Evolutionary conservation across 2,329 filamentous ascomycete genomes (phyloP).

Genomic region (Thielaviopsis populi): DNA sequence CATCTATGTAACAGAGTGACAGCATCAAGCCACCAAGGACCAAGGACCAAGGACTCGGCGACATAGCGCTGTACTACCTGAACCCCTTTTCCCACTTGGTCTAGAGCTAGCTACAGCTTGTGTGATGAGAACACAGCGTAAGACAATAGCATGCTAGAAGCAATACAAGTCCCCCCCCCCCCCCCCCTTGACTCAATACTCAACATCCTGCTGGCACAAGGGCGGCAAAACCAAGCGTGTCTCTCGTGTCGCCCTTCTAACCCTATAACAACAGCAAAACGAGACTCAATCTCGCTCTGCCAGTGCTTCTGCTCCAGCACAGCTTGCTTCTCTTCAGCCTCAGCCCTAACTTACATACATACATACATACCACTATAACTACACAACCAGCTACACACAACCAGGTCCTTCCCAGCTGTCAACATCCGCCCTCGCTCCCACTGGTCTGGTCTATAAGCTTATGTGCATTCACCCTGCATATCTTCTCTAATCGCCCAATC

Average conservation of each 20-base stretch:
- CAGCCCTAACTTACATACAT: not conserved
- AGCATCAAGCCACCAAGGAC: not conserved
- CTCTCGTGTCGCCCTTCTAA: not conserved
- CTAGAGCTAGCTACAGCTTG: not conserved
- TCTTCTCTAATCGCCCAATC: not conserved
- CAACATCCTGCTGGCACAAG: too few species aligned
- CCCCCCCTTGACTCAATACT: not conserved
- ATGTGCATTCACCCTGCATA: not conserved
- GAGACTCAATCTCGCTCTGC: not conserved
- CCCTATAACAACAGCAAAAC: not conserved
- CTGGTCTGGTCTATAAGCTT: not conserved
- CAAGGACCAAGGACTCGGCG: not conserved
- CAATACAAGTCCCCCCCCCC: not conserved
- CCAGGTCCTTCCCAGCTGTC: not conserved
- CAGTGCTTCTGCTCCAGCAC: not conserved
- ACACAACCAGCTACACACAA: too few species aligned
- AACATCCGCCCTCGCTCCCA: not conserved
- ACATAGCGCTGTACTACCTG: not conserved
- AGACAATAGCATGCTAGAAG: not conserved
- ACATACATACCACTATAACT: too few species aligned
- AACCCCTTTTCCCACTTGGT: not conserved
- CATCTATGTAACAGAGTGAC: not conserved
- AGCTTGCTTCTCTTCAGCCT: not conserved
- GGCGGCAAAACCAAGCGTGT: not conserved
- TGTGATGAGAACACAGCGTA: too few species aligned